Evolutionary conservation across 495 filamentous ascomycete genomes (phyloP).

Genomic region (Lasiosphaeria miniovina): DNA sequence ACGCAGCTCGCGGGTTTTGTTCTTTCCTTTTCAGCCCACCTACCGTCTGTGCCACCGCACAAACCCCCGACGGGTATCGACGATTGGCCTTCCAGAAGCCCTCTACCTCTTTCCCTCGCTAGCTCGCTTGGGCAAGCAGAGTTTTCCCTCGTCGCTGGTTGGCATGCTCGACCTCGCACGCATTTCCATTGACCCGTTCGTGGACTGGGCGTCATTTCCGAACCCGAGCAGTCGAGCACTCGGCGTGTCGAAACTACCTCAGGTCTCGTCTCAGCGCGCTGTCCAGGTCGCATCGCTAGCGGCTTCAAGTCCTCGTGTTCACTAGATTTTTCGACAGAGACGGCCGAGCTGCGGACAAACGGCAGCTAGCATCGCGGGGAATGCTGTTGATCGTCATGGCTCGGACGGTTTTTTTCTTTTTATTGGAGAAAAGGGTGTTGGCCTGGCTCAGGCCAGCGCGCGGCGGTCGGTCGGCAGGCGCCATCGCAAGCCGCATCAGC

Average conservation of each 20-base stretch:
- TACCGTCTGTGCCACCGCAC: neutral
- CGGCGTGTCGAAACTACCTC: too few species aligned
- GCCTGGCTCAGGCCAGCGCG: too few species aligned
- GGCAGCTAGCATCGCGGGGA: too few species aligned
- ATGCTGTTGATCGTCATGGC: neutral
- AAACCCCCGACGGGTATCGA: neutral
- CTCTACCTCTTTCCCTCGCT: neutral
- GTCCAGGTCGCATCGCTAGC: too few species aligned
- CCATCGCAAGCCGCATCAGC: neutral
- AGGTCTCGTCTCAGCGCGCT: too few species aligned
- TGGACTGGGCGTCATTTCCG: conserved; percentile 11
- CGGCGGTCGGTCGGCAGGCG: too few species aligned
- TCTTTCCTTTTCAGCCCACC: neutral
- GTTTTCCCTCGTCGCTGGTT: neutral
- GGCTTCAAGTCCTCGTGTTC: too few species aligned
- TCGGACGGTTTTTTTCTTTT: neutral
- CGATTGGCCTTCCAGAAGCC: neutral
- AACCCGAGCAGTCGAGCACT: neutral
- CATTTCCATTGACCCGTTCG: neutral
- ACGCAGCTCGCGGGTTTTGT: neutral
- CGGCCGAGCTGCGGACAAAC: too few species aligned
- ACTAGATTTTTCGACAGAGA: too few species aligned
- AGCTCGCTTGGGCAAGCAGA: neutral
- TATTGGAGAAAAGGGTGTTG: too few species aligned
- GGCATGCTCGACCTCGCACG: neutral